phyloP scores from a whole-genome alignment of 169 alveolate genomes.

The Toxoplasma gondii region DNA sequence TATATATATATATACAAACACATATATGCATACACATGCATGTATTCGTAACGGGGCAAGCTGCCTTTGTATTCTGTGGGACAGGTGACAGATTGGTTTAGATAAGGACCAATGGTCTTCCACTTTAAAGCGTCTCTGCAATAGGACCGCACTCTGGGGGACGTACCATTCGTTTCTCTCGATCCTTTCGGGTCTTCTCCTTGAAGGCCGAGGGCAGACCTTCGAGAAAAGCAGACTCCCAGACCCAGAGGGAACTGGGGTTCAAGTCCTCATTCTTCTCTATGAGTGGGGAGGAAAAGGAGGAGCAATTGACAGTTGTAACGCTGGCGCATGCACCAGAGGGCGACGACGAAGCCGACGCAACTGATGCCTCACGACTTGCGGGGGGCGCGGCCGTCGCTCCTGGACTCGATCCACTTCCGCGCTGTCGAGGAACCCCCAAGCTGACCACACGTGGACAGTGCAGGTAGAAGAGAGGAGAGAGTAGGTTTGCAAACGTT shows the following conservation, averaged over 20 bases:
- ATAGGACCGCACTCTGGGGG: background rate
- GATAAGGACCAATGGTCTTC: too few relatives aligned
- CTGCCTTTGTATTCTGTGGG: too few relatives aligned
- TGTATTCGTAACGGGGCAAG: too few relatives aligned
- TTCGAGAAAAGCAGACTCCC: conserved; percentile 62
- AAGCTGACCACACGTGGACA: background rate
- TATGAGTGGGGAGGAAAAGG: background rate
- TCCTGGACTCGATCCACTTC: background rate
- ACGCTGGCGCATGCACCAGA: background rate
- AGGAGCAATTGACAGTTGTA: too few relatives aligned
- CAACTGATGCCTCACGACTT: background rate
- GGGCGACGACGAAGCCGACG: background rate
- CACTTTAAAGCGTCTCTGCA: too few relatives aligned
- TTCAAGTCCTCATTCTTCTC: conserved; percentile 39
- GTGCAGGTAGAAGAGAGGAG: background rate
- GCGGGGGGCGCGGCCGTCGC: background rate
- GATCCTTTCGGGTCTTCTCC: conserved; percentile 45
- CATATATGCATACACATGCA: too few relatives aligned
- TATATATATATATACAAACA: too few relatives aligned
- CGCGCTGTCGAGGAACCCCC: background rate
- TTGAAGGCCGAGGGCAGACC: conserved; percentile 58
- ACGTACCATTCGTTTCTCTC: conserved; percentile 52
- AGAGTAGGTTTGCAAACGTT: too few relatives aligned
- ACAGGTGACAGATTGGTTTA: too few relatives aligned
- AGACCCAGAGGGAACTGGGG: conserved; percentile 45